These are phyloP conservation scores for Lentinula aciculospora DNA, from an alignment of 768 basidiomycete genomes.

Conservation along the genomic window DNA sequence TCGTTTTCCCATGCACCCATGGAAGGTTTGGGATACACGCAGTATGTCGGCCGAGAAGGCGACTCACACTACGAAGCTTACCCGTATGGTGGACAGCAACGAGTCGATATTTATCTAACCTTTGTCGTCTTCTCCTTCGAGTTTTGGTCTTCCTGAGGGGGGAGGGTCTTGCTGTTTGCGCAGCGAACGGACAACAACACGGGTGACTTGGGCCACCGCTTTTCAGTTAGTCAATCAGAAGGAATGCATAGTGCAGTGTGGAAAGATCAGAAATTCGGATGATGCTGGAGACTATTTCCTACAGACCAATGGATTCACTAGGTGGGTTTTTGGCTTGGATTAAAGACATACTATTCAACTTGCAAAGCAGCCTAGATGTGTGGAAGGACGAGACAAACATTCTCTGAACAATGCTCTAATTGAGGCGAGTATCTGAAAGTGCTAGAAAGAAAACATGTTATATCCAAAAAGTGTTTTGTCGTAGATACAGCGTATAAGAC, in stretches of 20 bases:
- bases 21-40: slow-evolving; percentile 22
- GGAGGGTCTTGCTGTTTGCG: no score
- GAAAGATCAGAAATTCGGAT: slow-evolving; percentile 25
- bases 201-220: no score
- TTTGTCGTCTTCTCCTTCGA: slow-evolving; percentile 20
- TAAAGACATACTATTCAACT: slow-evolving; percentile 29
- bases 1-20: slow-evolving; percentile 26
- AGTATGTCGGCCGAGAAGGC: slow-evolving; percentile 26
- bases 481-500: no score
- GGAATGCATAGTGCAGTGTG: slow-evolving; percentile 22
- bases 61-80: slow-evolving; percentile 23
- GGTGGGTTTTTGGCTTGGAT: slow-evolving; percentile 45
- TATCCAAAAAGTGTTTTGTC: no score
- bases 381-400: slow-evolving; percentile 26
- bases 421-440: slow-evolving; percentile 26
- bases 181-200: no score
- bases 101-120: slow-evolving; percentile 23
- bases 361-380: slow-evolving; percentile 17
- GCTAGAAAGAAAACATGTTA: slow-evolving; percentile 19
- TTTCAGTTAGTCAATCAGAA: no score
- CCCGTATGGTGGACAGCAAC: no score
- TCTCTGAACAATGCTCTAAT: slow-evolving; percentile 33
- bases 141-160: no score
- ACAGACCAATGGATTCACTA: slow-evolving; percentile 44
- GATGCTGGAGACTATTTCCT: slow-evolving; percentile 41